A percentile compares a stretch with the other conserved stretches of the same genome.
phyloP scores from a whole-genome alignment of 2,329 filamentous ascomycete species.

The Sporothrix sp. region DNA sequence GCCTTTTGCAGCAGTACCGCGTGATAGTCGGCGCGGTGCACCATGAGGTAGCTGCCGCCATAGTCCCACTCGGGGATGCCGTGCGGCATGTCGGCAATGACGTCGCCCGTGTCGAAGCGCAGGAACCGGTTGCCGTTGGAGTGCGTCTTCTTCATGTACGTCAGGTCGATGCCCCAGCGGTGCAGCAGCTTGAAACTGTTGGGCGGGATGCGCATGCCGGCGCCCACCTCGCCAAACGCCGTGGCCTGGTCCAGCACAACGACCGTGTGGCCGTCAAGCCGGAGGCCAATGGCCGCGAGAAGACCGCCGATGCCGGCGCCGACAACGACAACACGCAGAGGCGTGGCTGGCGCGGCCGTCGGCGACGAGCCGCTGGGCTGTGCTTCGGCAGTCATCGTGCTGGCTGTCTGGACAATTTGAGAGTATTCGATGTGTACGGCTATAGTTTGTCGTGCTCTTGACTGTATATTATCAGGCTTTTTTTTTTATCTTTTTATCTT shows the following conservation, averaged over 20 bases:
- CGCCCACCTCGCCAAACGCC: slow-evolving; percentile 14
- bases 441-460: no score
- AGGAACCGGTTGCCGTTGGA: slow-evolving; percentile 10
- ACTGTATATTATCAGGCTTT: neutral
- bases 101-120: slow-evolving; percentile 4
- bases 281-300: slow-evolving; percentile 9
- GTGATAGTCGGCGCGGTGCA: slow-evolving; percentile 29
- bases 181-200: slow-evolving; percentile 25
- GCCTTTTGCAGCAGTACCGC: slow-evolving; percentile 21
- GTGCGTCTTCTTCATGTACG: slow-evolving; percentile 4
- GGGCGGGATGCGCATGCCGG: slow-evolving; percentile 21
- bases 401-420: neutral
- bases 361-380: neutral
- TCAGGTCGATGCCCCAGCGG: slow-evolving; percentile 20
- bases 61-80: slow-evolving; percentile 19
- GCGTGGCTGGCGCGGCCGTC: neutral
- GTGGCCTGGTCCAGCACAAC: slow-evolving; percentile 13
- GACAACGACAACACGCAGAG: slow-evolving; percentile 14
- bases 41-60: slow-evolving; percentile 27
- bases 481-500: neutral
- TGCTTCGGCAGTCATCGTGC: neutral
- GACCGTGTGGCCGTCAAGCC: slow-evolving; percentile 11
- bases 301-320: slow-evolving; percentile 17
- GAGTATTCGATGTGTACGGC: no score
- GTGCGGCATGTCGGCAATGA: slow-evolving; percentile 15